A percentile compares a stretch with the other conserved stretches of the same genome.
These are phyloP conservation scores for Trifolium subterraneum DNA, from an alignment of 306 rosid genomes.

Conservation along the genomic window DNA sequence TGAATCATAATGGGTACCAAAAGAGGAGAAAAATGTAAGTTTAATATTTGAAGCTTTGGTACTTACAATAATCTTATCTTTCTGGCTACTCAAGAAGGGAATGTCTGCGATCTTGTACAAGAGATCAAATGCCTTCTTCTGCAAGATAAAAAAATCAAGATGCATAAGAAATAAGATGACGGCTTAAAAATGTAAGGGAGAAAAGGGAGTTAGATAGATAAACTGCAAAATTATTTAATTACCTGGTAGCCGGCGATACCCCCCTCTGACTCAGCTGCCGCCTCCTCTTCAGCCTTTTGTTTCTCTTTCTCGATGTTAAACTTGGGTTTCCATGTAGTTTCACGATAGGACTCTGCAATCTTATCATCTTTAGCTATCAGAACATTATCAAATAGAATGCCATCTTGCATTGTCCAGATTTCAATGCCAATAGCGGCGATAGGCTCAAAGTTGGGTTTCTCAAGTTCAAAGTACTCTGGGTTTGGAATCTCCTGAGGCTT, in stretches of 20 bases:
- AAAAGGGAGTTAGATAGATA: background rate
- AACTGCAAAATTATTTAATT: background rate
- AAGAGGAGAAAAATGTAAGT: background rate
- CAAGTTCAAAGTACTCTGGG: constrained; percentile 84
- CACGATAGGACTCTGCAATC: constrained; percentile 75
- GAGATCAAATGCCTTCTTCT: constrained; percentile 88
- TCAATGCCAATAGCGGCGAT: constrained; percentile 93
- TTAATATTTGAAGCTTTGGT: background rate
- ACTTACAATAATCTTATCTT: constrained; percentile 69
- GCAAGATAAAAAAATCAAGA: constrained; percentile 46
- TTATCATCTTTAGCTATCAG: constrained; percentile 78
- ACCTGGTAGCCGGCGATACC: constrained; percentile 74
- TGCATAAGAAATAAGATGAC: background rate
- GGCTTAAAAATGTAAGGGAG: background rate
- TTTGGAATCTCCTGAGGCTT: constrained; percentile 89
- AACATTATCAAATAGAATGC: constrained; percentile 86
- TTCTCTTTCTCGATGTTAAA: constrained; percentile 81
- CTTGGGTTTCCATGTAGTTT: constrained; percentile 90
- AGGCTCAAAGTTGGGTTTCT: constrained; percentile 79
- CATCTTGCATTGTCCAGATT: constrained; percentile 99
- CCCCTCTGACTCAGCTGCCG: constrained; percentile 54
- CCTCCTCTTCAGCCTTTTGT: constrained; percentile 79
- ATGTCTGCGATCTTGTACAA: constrained; percentile 87
- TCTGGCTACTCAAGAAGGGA: constrained; percentile 69
- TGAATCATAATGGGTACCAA: background rate